A percentile compares a stretch with the other conserved stretches of the same genome.
Conservation (phyloP, 208 protist species). For the Trichomonas gallinae region DNA sequence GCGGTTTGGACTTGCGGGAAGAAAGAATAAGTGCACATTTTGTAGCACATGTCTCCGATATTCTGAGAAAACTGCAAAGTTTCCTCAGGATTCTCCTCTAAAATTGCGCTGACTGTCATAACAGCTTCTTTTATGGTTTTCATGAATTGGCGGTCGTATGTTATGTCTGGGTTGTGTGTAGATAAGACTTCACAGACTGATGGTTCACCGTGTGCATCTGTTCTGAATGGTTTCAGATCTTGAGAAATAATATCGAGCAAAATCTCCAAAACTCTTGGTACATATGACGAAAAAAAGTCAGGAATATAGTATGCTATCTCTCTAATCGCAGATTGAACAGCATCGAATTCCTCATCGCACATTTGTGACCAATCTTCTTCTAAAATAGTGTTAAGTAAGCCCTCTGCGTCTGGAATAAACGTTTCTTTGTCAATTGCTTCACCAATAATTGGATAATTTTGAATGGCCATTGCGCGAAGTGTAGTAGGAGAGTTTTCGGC, state of each 20-base stretch:
- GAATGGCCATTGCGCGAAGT: neutral
- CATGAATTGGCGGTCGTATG: neutral
- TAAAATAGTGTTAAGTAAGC: neutral
- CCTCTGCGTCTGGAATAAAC: neutral
- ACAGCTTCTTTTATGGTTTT: neutral
- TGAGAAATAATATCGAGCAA: neutral
- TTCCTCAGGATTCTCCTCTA: neutral
- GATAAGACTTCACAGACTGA: neutral
- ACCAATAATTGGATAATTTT: neutral
- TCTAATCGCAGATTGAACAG: neutral
- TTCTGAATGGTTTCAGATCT: neutral
- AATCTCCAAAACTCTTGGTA: neutral
- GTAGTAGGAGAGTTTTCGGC: neutral
- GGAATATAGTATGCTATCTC: neutral
- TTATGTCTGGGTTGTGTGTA: neutral
- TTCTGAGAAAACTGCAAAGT: neutral
- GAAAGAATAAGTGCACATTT: neutral
- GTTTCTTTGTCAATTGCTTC: neutral
- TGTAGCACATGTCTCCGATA: neutral
- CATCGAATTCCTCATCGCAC: neutral
- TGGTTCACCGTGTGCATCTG: neutral
- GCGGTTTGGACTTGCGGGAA: neutral
- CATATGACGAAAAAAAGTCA: neutral
- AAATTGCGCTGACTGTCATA: neutral
- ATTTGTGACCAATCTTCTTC: neutral